Base-by-base conservation (phyloP, 805 yeast species). In the Metschnikowia shivogae region DNA sequence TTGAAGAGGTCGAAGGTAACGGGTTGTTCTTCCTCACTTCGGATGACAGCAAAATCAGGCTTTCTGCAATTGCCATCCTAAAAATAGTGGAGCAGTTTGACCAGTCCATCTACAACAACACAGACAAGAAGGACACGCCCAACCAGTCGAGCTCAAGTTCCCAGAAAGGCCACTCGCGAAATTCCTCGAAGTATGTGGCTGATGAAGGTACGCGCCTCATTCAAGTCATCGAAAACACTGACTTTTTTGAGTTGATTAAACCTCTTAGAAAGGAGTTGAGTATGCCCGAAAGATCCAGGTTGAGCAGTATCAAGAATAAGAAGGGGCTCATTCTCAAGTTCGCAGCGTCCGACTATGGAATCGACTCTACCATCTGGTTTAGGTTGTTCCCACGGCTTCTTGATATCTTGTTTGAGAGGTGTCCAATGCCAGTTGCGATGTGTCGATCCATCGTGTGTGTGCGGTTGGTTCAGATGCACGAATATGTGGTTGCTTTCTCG, bases 331-430 rank as follows among this genome's bases (percentile, higher is more conserved):
- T 95, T n/a, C 70, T 86, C 0, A 76, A 81, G 40, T 68, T 93
- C 6, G 96, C 96, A 0, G 96, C 88, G 53, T 86, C 96, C 1
- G 95, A 86, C 47, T 86, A 90, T 58, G 97, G 98, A 1, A 90
- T 93, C 8, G 99, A 93, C 65, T 82, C 95, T 1, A 96, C 98
- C 0, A 68, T 93, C n/a, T 93, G 99, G 99, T 84, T 92, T 56
- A 77, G 95, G 49, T 77, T 84, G 1, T 89, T 86, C 56, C 97
- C 97, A 1, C 77, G 76, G 31, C 67, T 93, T 2, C 65, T 93
- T 34, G 81, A 77, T 29, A 72, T 80, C 1, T 80, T 93, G 47
- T 89, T 87, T 49, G 86, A 81, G 48, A 76, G 74, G 39, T 89
- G 95, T 57, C 98, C 99, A 0, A 83, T 92, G 59, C 92, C 96